Evolutionary conservation across 805 yeast genomes (phyloP), one percentile per base, ranked within the genome.

Genomic region (Maudiozyma turicensis): DNA sequence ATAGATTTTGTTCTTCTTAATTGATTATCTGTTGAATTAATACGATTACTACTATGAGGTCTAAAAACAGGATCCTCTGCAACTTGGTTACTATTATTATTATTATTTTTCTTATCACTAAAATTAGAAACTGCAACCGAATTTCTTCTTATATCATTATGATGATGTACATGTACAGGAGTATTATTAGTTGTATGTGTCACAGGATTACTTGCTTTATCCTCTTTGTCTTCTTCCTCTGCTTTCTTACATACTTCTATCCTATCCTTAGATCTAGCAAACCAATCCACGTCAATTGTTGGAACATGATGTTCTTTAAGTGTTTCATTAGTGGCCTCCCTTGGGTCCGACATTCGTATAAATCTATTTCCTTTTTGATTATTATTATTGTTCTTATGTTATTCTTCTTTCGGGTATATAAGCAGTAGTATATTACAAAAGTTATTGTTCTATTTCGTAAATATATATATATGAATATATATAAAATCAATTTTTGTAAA

Each of bases 1-100:
- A 61, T 49, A 1, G 73, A 69, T 43, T 61, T 63, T 8, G 72
- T 60, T 44, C 66, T 56, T 48, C 66, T 58, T 35, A 62, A 52
- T 32, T 35, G 38, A 35, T 35, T 35, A 6, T 35, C 20, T 35
- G 8, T 11, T 35, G 13, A 15, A 13, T 35, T 35, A 15, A 6
- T 35, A 20, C 26, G 26, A 20, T 20, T 20, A 20, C 26, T 15
- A 35, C 8, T 35, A 35, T 35, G 11, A 9, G 38, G 38, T 35
- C 38, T 35, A 35, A 35, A 35, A 2, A 3, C 14, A n/a, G 13
- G 38, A 35, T 35, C 8, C 7, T 35, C 38, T 35, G 13, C 38
- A 35, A 35, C 38, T 13, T n/a, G 9, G 2, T 3, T 10, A 2
- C n/a, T n/a, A 20, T 20, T 20, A 20, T 20, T 20, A 20, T 20